Base-by-base conservation (phyloP, 2,329 filamentous ascomycete genomes). In the Colletotrichum somersetense region DNA sequence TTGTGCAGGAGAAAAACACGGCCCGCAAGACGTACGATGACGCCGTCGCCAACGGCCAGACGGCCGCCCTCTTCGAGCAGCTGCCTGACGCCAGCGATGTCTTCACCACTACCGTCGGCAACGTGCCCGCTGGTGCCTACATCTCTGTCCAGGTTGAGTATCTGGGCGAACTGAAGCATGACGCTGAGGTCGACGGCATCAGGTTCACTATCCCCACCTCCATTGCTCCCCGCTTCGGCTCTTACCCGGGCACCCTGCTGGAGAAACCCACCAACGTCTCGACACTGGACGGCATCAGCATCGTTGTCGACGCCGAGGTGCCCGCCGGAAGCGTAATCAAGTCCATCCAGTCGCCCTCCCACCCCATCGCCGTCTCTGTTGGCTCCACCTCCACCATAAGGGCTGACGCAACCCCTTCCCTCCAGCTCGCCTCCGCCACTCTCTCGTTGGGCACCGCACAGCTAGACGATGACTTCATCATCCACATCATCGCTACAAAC, bases 121-220 rank as follows among this genome's bases (percentile, higher is more conserved):
- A 93, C 74, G 85, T 94, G 0, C 89, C 91, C 0, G 85, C 88
- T 0, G 85, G 84, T 0, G 86, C 87, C 20, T 85, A 83, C 44
- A 81, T 93, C 44, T 78, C 85, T 8, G 87, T 94, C 8, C 85
- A 91, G 14, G 88, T 94, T 67, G 88, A 84, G 0, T 93, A 92
- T 73, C 84, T 93, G 5, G 90, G 89, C 2, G 91, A 94, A 78
- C 84, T 94, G 66, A 93, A 93, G 81, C 90, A 93, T 75, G 91
- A 94, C 77, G 87, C 89, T 55, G 89, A 91, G 73, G 84, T 88
- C 3, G 90, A 94, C 76, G 91, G 91, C 7, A 83, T 92, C 35
- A 87, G 91, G 8, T 92, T 92, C 77, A 93, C 89, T 5, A 88
- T 95, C 5, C 92, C 92, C 0, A 92, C 88, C 0, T 81, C 79